Evolutionary conservation across 495 filamentous ascomycete species (phyloP).

Genomic region (Mytilinidion resinicola): DNA sequence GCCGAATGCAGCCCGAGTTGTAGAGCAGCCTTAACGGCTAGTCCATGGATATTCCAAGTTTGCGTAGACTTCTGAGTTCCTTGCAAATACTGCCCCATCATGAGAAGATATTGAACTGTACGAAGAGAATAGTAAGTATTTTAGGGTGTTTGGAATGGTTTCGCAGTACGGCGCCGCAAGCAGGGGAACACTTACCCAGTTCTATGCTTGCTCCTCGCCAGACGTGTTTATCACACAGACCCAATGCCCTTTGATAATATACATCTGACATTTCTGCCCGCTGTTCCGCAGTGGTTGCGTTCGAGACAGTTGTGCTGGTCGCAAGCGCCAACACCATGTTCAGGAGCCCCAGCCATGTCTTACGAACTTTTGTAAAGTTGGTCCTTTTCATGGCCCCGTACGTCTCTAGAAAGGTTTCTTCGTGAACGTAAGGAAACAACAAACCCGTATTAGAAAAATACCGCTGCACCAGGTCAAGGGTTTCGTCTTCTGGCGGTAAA

Average conservation of each 20-base stretch:
- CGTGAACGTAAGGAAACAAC: slow-evolving; percentile 40
- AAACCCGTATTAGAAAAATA: slow-evolving; percentile 43
- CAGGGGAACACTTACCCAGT: slow-evolving; percentile 26
- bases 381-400: slow-evolving; percentile 34
- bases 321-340: slow-evolving; percentile 35
- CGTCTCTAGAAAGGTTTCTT: slow-evolving; percentile 35
- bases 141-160: not conserved
- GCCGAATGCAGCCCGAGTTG: slow-evolving; percentile 41
- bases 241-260: slow-evolving; percentile 36
- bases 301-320: slow-evolving; percentile 26
- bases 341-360: slow-evolving; percentile 34
- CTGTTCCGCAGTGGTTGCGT: too few species aligned
- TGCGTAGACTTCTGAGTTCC: slow-evolving; percentile 42
- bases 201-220: slow-evolving; percentile 37
- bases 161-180: not conserved
- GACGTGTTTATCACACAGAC: slow-evolving; percentile 31
- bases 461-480: slow-evolving; percentile 26
- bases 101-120: slow-evolving; percentile 36
- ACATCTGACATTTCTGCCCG: slow-evolving; percentile 31
- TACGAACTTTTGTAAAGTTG: slow-evolving; percentile 34
- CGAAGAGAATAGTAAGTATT: not conserved
- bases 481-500: slow-evolving; percentile 27
- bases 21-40: slow-evolving; percentile 40
- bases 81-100: slow-evolving; percentile 42
- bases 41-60: slow-evolving; percentile 41